Percentiles rank a stretch among this genome's conserved stretches.
phyloP scores from a whole-genome alignment of 2,329 filamentous ascomycete species.

The Colletotrichum liaoningense region DNA sequence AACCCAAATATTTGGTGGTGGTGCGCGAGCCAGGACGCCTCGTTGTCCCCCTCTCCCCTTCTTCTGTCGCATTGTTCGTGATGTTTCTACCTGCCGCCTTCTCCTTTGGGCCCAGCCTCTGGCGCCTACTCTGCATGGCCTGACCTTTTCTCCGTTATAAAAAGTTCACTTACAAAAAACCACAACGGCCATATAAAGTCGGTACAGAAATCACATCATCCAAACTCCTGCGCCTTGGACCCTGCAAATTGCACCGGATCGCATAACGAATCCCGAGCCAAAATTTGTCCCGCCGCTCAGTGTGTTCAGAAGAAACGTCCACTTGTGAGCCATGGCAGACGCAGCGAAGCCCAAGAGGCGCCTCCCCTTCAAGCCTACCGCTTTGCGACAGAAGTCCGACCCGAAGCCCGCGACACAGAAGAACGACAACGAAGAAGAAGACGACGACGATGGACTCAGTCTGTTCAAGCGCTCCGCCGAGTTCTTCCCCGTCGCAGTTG shows the following conservation, averaged over 20 bases:
- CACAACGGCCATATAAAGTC: neutral
- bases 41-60: neutral
- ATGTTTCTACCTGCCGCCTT: slow-evolving; percentile 21
- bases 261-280: neutral
- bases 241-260: slow-evolving; percentile 1
- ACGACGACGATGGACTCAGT: slow-evolving; percentile 53
- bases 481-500: slow-evolving; percentile 58
- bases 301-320: neutral
- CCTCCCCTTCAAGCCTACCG: slow-evolving; percentile 63
- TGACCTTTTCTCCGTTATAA: neutral
- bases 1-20: slow-evolving; percentile 4
- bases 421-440: slow-evolving; percentile 37
- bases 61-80: slow-evolving; percentile 11
- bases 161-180: neutral
- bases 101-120: slow-evolving; percentile 12
- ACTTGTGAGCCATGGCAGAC: slow-evolving; percentile 22
- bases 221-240: neutral
- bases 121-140: neutral
- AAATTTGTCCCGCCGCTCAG: neutral
- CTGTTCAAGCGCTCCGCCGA: slow-evolving; percentile 63
- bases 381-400: slow-evolving; percentile 47
- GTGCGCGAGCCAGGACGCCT: slow-evolving; percentile 11
- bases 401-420: slow-evolving; percentile 39
- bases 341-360: slow-evolving; percentile 46
- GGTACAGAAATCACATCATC: neutral